phyloP scores from a whole-genome alignment of 805 yeast species.

The Wickerhamiella alocasiicola region DNA sequence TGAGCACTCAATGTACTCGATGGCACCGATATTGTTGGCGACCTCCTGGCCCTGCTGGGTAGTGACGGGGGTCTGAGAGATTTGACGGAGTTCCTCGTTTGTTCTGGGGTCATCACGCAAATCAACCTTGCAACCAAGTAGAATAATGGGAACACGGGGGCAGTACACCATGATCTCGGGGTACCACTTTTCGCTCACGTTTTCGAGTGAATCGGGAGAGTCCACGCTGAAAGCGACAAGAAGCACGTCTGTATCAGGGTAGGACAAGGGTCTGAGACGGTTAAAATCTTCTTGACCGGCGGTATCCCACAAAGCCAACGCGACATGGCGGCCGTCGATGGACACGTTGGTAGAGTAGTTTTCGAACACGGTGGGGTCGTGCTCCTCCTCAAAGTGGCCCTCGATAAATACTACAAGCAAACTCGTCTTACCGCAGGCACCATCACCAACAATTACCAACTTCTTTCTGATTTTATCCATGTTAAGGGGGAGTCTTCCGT shows the following conservation, averaged over 20 bases:
- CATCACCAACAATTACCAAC: conserved; percentile 86
- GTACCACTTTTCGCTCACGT: conserved; percentile 79
- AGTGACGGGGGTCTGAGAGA: conserved; percentile 70
- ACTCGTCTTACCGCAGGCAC: conserved; percentile 91
- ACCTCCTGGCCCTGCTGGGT: conserved; percentile 74
- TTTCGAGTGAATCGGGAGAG: conserved; percentile 70
- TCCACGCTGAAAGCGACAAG: conserved; percentile 78
- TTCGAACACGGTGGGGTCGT: conserved; percentile 86
- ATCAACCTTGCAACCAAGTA: conserved; percentile 84
- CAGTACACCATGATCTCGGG: conserved; percentile 71
- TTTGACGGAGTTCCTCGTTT: conserved; percentile 56
- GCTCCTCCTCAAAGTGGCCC: conserved; percentile 82
- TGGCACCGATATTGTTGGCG: conserved; percentile 81
- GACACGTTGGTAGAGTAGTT: conserved; percentile 93
- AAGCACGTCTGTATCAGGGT: conserved; percentile 76
- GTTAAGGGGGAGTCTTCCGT: no score
- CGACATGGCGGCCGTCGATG: conserved; percentile 86
- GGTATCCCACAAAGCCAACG: conserved; percentile 86
- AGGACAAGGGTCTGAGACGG: conserved; percentile 74
- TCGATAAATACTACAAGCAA: conserved; percentile 79
- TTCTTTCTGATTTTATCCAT: conserved; percentile 29
- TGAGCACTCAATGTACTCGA: conserved; percentile 80
- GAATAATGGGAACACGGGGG: conserved; percentile 63
- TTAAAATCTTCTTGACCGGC: conserved; percentile 97
- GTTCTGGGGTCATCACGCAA: conserved; percentile 36